phyloP scores from a whole-genome alignment of 352 stramenopile genomes.

The Pythium aquatile region DNA sequence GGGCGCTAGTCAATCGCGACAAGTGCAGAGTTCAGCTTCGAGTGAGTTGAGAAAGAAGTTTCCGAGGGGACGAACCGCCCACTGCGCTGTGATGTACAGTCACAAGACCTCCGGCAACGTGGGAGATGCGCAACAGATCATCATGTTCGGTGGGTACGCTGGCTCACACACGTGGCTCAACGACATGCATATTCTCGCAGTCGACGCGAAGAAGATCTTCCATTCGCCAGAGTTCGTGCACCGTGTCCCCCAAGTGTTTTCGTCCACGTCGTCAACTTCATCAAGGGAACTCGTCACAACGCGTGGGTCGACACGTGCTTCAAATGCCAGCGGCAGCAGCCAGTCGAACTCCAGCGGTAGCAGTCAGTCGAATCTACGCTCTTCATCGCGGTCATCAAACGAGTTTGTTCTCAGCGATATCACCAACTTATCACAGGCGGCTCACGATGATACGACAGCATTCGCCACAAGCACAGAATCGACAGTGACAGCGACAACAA shows the following conservation, averaged over 20 bases:
- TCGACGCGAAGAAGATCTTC: not conserved
- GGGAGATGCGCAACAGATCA: conserved; percentile 29
- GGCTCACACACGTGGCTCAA: conserved; percentile 59
- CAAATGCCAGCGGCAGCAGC: not conserved
- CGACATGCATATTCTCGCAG: conserved; percentile 52
- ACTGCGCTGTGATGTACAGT: conserved; percentile 41
- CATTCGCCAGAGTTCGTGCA: not conserved
- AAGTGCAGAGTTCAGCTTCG: not conserved
- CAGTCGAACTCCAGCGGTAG: conserved; percentile 15
- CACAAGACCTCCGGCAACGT: not conserved
- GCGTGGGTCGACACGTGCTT: not conserved
- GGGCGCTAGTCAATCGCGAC: not conserved
- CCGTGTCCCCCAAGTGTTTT: not conserved
- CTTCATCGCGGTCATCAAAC: conserved; percentile 24
- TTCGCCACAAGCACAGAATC: not conserved
- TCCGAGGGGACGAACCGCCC: conserved; percentile 41
- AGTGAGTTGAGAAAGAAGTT: not conserved
- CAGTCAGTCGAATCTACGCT: conserved; percentile 13
- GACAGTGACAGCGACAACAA: not conserved
- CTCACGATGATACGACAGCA: not conserved
- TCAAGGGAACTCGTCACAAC: conserved; percentile 6
- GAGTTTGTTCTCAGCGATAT: conserved; percentile 49
- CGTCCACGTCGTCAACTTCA: conserved; percentile 4
- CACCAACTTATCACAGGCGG: conserved; percentile 44
- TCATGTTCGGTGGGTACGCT: conserved; percentile 72